Conservation (phyloP, 2,329 filamentous ascomycete species). For the Fusarium sp. region DNA sequence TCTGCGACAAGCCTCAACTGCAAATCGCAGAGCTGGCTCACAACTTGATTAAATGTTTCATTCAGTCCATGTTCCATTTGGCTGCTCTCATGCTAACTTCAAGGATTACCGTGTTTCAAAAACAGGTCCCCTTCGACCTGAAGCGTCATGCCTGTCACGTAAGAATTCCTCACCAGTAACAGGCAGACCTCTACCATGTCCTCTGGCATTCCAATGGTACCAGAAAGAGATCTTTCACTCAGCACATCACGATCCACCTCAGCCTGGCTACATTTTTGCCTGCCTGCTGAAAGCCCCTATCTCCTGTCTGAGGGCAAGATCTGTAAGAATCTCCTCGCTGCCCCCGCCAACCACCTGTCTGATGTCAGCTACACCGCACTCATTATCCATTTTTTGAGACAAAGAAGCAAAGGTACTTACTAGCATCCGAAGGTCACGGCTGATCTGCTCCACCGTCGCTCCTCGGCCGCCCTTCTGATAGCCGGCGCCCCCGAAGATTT, state of each 20-base stretch:
- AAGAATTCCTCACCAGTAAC: fast-evolving
- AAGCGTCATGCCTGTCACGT: no score
- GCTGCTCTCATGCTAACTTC: no score
- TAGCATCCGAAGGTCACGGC: not conserved
- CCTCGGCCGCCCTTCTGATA: not conserved
- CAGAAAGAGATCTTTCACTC: fast-evolving
- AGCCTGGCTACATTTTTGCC: not conserved
- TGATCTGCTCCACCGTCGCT: not conserved
- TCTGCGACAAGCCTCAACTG: no score
- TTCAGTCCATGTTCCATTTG: fast-evolving
- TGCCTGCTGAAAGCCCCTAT: not conserved
- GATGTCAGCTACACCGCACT: not conserved
- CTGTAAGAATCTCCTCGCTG: not conserved
- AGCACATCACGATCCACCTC: no score
- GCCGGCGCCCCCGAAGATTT: not conserved
- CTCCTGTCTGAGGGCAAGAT: not conserved
- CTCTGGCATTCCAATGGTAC: no score
- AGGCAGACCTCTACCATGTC: fast-evolving
- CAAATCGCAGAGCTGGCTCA: fast-evolving
- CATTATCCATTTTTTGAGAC: no score
- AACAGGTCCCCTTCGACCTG: no score
- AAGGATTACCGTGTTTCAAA: no score
- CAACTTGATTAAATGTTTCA: no score
- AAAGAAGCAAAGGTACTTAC: not conserved
- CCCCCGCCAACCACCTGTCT: not conserved